These are phyloP conservation scores for Clarireedia monteithiana DNA, from an alignment of 2,329 filamentous ascomycete species.

Conservation along the genomic window DNA sequence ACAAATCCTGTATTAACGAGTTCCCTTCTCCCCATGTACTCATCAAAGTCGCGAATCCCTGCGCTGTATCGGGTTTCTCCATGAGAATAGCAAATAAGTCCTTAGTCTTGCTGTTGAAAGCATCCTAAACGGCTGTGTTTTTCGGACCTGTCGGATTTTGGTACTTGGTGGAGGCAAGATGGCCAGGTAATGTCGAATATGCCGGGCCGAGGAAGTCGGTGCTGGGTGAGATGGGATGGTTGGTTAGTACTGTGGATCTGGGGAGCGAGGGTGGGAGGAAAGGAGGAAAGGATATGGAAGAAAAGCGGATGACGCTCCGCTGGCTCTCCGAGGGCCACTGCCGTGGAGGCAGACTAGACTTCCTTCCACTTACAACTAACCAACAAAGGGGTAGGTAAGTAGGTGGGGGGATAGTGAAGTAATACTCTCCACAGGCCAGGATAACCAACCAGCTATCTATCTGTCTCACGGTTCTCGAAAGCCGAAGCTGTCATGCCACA, in stretches of 20 bases:
- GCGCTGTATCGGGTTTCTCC: neutral
- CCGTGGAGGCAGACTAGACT: too few relatives aligned
- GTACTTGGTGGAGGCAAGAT: neutral
- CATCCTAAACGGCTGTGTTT: neutral
- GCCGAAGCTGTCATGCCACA: too few relatives aligned
- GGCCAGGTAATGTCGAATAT: neutral
- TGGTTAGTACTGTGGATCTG: too few relatives aligned
- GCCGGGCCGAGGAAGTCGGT: neutral
- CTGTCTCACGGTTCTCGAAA: neutral
- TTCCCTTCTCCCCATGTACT: neutral
- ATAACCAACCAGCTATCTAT: neutral
- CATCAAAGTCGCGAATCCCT: neutral
- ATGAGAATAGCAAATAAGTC: neutral
- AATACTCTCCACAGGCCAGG: neutral
- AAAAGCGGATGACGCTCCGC: too few relatives aligned
- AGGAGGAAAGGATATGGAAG: neutral
- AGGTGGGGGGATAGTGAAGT: too few relatives aligned
- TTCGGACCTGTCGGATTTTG: neutral
- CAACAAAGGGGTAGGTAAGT: too few relatives aligned
- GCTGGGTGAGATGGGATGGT: neutral
- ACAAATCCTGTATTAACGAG: neutral
- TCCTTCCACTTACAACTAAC: too few relatives aligned
- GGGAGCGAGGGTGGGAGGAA: too few relatives aligned
- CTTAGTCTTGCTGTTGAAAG: neutral
- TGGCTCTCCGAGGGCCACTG: too few relatives aligned